phyloP scores from a whole-genome alignment of 495 filamentous ascomycete genomes.

The Talaromyces wortmannii region DNA sequence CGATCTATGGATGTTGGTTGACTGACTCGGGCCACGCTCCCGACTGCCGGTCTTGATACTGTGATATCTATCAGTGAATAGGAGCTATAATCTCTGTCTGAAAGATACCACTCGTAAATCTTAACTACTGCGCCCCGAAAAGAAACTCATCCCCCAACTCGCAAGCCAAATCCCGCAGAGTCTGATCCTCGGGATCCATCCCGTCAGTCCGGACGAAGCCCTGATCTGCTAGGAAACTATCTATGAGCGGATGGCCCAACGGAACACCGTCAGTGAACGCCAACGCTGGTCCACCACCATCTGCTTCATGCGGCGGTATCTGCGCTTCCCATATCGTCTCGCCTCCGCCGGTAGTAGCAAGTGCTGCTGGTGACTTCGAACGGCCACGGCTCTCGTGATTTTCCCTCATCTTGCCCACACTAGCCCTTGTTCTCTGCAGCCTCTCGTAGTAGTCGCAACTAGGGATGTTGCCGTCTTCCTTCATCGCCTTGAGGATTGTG shows the following conservation, averaged over 20 bases:
- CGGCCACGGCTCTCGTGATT: slow-evolving; percentile 3
- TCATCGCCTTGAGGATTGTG: slow-evolving; percentile 15
- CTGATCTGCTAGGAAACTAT: slow-evolving; percentile 10
- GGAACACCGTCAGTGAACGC: slow-evolving; percentile 5
- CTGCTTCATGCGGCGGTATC: slow-evolving; percentile 1
- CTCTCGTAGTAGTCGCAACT: slow-evolving; percentile 13
- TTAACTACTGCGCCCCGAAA: slow-evolving; percentile 4
- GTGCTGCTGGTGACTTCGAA: neutral
- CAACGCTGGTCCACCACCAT: slow-evolving; percentile 2
- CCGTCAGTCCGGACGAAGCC: slow-evolving; percentile 5
- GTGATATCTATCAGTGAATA: slow-evolving; percentile 1
- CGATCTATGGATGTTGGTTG: neutral
- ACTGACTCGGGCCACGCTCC: neutral
- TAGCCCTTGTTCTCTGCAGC: slow-evolving; percentile 7
- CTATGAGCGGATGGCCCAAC: slow-evolving; percentile 8
- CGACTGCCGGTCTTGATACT: neutral
- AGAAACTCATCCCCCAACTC: slow-evolving; percentile 9
- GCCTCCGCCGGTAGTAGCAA: neutral
- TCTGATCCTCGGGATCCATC: slow-evolving; percentile 6
- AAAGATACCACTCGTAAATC: slow-evolving; percentile 1
- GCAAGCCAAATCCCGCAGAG: slow-evolving; percentile 6
- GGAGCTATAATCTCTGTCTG: slow-evolving; percentile 1
- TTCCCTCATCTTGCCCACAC: slow-evolving; percentile 9
- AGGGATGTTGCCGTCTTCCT: slow-evolving; percentile 18
- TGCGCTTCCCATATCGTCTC: slow-evolving; percentile 1